A percentile compares a stretch with the other conserved stretches of the same genome.
phyloP scores from a whole-genome alignment of 2,329 filamentous ascomycete genomes.

The Monosporascus ibericus region DNA sequence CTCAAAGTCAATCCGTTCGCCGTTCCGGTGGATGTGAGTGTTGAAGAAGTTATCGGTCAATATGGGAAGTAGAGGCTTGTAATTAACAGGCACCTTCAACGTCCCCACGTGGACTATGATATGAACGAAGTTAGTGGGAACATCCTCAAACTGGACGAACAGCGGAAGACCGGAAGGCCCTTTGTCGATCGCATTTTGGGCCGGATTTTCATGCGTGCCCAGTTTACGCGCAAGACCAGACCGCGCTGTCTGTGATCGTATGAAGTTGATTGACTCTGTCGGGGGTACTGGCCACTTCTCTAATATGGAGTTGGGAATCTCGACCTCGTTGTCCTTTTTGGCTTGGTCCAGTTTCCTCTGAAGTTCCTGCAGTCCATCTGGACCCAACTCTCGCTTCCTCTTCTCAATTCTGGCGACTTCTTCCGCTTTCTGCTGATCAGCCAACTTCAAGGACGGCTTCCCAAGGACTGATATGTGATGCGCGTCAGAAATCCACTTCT shows the following conservation, averaged over 20 bases:
- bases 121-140: slow-evolving; percentile 87
- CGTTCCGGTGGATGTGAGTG: slow-evolving; percentile 73
- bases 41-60: slow-evolving; percentile 95
- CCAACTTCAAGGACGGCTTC: slow-evolving; percentile 73
- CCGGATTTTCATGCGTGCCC: slow-evolving; percentile 59
- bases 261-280: slow-evolving; percentile 91
- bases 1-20: slow-evolving; percentile 77
- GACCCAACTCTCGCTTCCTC: slow-evolving; percentile 71
- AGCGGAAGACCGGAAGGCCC: slow-evolving; percentile 60
- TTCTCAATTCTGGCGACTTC: slow-evolving; percentile 74
- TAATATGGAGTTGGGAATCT: slow-evolving; percentile 77
- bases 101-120: slow-evolving; percentile 78
- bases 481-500: slow-evolving; percentile 78
- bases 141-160: slow-evolving; percentile 96
- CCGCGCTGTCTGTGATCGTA: slow-evolving; percentile 77
- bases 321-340: slow-evolving; percentile 80
- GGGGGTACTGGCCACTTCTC: slow-evolving; percentile 76
- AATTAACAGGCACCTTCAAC: slow-evolving; percentile 66
- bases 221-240: slow-evolving; percentile 70
- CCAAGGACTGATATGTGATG: slow-evolving; percentile 84
- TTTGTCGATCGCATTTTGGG: slow-evolving; percentile 71
- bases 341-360: slow-evolving; percentile 72
- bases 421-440: slow-evolving; percentile 73
- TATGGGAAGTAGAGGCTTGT: slow-evolving; percentile 77
- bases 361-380: slow-evolving; percentile 72